Base-by-base conservation (phyloP, 345 rosid species). In the Lumnitzera racemosa region DNA sequence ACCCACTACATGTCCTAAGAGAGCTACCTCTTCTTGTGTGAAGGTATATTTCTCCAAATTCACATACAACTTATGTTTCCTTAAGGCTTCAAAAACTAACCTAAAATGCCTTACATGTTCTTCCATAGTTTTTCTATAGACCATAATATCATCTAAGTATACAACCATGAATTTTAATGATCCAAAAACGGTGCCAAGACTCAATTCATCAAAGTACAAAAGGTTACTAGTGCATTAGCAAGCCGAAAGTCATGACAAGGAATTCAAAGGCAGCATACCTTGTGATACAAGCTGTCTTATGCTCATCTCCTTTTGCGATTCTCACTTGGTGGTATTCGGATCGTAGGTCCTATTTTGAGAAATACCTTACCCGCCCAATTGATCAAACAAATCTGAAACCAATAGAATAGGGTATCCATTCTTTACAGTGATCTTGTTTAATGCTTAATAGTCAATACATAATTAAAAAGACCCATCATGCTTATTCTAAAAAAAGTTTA, bases 401-500 rank as follows among this genome's bases (percentile, higher is more conserved):
- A 61, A 16, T 0, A 61, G 51, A 0, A 67, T 49, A 0, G 48
- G 59, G 15, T 60, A 67, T 14, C 55, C 61, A 5, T 67, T 60
- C 31, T 60, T 67, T 4, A 67, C 13, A 3, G 56, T 67, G 5
- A 67, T 49, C 23, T 67, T 67, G 55, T 67, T 67, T 2, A 67
- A 29, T 7, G 49, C 61, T 4, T 41, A 24, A 14, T 65, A 65
- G 9, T 57, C 31, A 20, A 56, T 11, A 36, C 53, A 46, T 3
- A 54, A 3, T 0, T 46, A 24, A 2, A 63, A 13, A 0, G 25
- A 13, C 31, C 46, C 67, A 47, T 54, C 41, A 1, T 53, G 53
- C 5, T 63, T 63, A 46, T 24, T 15, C 15, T 53, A 59, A 15
- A 63, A 63, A 2, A 55, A 5, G 24, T 1, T 55, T 46, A 0